Percentiles rank a stretch among this genome's conserved stretches.
phyloP scores from a whole-genome alignment of 345 rosid species.

The Raphanus raphanistrum region DNA sequence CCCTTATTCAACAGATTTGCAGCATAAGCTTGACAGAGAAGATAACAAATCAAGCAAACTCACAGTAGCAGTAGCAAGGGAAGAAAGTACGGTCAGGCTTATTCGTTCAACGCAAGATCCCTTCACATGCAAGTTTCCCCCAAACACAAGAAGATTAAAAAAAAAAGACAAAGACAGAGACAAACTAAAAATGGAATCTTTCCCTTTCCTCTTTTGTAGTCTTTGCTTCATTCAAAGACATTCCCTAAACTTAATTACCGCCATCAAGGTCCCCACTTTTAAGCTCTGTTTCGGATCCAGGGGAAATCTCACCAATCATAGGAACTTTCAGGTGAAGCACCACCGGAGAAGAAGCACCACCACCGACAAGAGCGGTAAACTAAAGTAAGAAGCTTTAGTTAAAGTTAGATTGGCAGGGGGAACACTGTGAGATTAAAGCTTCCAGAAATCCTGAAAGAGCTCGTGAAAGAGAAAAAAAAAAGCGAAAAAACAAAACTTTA shows the following conservation, averaged over 20 bases:
- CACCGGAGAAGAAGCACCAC: constrained; percentile 26
- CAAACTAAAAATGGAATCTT: constrained; percentile 23
- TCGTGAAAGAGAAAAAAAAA: constrained; percentile 26
- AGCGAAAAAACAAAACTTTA: constrained; percentile 28
- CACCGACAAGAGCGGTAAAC: constrained; percentile 21
- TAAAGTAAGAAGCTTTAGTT: constrained; percentile 32
- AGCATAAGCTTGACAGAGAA: constrained; percentile 16
- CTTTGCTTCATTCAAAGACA: constrained; percentile 37
- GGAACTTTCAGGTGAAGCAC: constrained; percentile 26
- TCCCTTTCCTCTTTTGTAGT: constrained; percentile 7
- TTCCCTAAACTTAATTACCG: constrained; percentile 28
- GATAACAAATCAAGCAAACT: constrained; percentile 20
- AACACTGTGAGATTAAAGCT: constrained; percentile 36
- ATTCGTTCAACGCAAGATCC: constrained; percentile 50
- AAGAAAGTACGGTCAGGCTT: constrained; percentile 48
- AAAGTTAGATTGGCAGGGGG: constrained; percentile 25
- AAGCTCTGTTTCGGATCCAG: constrained; percentile 28
- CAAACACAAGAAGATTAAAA: constrained; percentile 17
- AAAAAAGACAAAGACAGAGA: background rate
- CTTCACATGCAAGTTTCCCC: constrained; percentile 60
- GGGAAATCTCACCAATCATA: background rate
- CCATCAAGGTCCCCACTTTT: constrained; percentile 22
- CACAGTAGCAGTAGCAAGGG: background rate
- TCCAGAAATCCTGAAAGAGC: constrained; percentile 20
- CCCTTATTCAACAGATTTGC: constrained; percentile 21